Evolutionary conservation across 2,329 filamentous ascomycete species (phyloP).

Genomic region (Pseudogymnoascus sp.): DNA sequence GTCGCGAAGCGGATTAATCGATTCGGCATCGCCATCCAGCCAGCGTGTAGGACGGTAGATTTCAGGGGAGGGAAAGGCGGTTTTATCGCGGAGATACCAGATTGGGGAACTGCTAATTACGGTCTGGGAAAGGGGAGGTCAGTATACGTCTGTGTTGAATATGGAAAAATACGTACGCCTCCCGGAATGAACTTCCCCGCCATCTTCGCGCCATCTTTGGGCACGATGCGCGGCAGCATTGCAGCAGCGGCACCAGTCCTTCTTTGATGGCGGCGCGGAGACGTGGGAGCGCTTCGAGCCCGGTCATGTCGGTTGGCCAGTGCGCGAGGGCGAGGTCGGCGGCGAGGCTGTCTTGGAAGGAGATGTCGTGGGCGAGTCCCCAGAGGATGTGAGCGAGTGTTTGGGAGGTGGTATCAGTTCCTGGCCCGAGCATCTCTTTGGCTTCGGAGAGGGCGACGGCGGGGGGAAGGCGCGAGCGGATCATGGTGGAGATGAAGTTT

Average conservation of each 20-base stretch:
- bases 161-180: conserved; percentile 29
- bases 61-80: conserved; percentile 21
- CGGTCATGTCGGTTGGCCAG: conserved; percentile 22
- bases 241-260: conserved; percentile 27
- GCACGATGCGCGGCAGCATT: conserved; percentile 16
- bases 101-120: conserved; percentile 25
- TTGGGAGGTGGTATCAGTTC: conserved; percentile 28
- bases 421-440: conserved; percentile 26
- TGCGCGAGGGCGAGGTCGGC: conserved; percentile 15
- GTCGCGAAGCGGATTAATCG: conserved; percentile 19
- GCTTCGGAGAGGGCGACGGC: conserved; percentile 18
- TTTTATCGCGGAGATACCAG: conserved; percentile 25
- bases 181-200: conserved; percentile 35
- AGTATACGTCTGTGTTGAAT: not conserved
- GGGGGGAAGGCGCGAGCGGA: conserved; percentile 1
- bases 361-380: conserved; percentile 21
- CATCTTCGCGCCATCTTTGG: conserved; percentile 7
- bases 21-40: conserved; percentile 13
- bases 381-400: conserved; percentile 27
- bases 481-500: conserved; percentile 11
- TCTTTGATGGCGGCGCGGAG: conserved; percentile 41
- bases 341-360: conserved; percentile 22
- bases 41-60: conserved; percentile 24
- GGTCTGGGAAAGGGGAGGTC: conserved; percentile 12
- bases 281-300: conserved; percentile 15